phyloP scores from a whole-genome alignment of 2,329 filamentous ascomycete genomes.

The Trichoderma atrobrunneum region DNA sequence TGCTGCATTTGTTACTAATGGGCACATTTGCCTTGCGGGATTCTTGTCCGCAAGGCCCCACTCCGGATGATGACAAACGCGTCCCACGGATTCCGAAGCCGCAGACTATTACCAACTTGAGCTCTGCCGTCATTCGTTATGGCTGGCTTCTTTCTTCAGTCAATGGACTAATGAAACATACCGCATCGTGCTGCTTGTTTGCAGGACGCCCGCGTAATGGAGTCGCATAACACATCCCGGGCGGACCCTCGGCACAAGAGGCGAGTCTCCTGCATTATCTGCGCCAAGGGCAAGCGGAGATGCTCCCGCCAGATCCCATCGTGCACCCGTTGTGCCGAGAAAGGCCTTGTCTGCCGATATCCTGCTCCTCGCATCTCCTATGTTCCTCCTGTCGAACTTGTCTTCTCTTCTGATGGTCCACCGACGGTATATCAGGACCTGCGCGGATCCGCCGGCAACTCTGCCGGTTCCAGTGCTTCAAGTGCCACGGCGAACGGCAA shows the following conservation, averaged over 20 bases:
- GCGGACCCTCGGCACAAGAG: not conserved
- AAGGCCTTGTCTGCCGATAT: not conserved
- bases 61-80: not conserved
- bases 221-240: not conserved
- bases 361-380: not conserved
- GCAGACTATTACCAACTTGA: not conserved
- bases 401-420: not conserved
- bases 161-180: not conserved
- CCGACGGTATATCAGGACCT: not conserved
- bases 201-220: not conserved
- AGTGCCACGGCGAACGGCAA: not conserved
- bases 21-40: not conserved
- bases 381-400: not conserved
- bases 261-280: not conserved
- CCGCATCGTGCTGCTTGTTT: fast-evolving
- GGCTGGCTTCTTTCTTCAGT: not conserved
- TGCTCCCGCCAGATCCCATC: not conserved
- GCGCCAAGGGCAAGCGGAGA: not conserved
- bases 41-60: not conserved
- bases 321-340: not conserved
- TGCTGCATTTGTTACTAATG: not conserved
- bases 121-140: not conserved
- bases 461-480: not conserved
- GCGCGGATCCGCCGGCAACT: not conserved
- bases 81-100: not conserved